These are phyloP conservation scores for Microsporum audouinii DNA, from an alignment of 2,329 filamentous ascomycete species.

Conservation along the genomic window DNA sequence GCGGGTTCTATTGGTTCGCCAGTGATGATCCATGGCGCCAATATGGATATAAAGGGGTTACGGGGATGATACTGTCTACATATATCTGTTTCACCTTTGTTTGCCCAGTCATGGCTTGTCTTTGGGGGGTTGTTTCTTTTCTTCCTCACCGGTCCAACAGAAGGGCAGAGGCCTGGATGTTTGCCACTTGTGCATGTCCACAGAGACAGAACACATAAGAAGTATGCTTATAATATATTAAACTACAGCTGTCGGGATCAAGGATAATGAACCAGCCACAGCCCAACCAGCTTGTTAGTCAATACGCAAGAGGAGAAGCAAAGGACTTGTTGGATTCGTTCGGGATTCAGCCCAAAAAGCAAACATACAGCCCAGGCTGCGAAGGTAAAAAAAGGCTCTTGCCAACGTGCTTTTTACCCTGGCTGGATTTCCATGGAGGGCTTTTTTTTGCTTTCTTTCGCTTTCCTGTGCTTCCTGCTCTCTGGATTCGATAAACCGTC, in stretches of 20 bases:
- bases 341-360: neutral
- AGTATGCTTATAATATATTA: neutral
- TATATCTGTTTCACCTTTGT: neutral
- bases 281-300: neutral
- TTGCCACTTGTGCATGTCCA: neutral
- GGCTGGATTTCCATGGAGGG: neutral
- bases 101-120: neutral
- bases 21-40: neutral
- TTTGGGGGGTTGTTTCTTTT: neutral
- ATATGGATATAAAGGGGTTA: neutral
- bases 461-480: neutral
- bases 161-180: neutral
- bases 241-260: neutral
- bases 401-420: neutral
- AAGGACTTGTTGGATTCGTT: neutral
- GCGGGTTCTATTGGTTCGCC: neutral
- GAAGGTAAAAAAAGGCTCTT: neutral
- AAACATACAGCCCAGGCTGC: neutral
- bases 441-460: neutral
- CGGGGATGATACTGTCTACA: neutral
- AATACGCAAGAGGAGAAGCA: neutral
- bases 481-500: neutral
- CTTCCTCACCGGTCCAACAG: neutral
- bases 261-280: neutral
- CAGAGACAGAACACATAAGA: neutral